These are phyloP conservation scores for Batrachochytrium dendrobatidis DNA, from an alignment of 371 early-diverging fungal species.

Conservation along the genomic window DNA sequence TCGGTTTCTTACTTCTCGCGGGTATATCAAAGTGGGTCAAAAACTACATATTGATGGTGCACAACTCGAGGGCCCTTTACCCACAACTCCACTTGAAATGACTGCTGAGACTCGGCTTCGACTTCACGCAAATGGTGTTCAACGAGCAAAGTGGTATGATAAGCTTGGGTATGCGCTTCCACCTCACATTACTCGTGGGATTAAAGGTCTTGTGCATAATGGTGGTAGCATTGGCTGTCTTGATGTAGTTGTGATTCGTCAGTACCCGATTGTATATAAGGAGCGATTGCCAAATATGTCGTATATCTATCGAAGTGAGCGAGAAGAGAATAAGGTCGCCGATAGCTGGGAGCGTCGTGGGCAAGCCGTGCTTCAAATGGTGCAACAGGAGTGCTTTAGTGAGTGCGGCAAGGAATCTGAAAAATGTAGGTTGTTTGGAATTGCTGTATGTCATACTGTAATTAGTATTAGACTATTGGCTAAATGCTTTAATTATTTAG, in stretches of 20 bases:
- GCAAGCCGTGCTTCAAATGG: constrained; percentile 7
- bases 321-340: constrained; percentile 69
- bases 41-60: constrained; percentile 65
- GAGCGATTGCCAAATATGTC: constrained; percentile 45
- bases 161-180: constrained; percentile 52
- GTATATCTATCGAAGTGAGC: constrained; percentile 38
- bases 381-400: constrained; percentile 15
- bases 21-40: constrained; percentile 50
- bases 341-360: constrained; percentile 20
- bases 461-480: neutral
- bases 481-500: too few relatives aligned
- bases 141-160: constrained; percentile 61
- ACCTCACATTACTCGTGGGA: constrained; percentile 24
- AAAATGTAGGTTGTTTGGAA: neutral
- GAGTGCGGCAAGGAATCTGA: constrained; percentile 7
- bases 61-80: constrained; percentile 37
- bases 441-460: neutral
- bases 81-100: constrained; percentile 42
- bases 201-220: constrained; percentile 42
- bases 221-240: constrained; percentile 67
- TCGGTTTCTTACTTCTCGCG: constrained; percentile 33
- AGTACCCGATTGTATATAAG: constrained; percentile 51
- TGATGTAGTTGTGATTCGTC: constrained; percentile 58
- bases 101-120: constrained; percentile 24
- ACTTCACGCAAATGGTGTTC: constrained; percentile 54